Conservation (phyloP, 1,284 basidiomycete genomes). For the Termitomyces sp. region DNA sequence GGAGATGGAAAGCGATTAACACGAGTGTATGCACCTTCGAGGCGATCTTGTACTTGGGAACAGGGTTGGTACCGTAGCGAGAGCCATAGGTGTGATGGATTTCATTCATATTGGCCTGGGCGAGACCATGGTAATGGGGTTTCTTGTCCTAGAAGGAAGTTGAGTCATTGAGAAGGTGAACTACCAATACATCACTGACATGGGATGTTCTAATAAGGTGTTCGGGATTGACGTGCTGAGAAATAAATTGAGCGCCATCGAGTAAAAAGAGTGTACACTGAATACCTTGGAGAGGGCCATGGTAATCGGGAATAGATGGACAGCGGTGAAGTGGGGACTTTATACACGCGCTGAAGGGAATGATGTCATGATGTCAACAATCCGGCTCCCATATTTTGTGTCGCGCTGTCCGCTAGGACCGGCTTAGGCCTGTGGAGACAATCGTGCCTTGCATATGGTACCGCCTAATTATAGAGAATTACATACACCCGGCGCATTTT, state of each 20-base stretch:
- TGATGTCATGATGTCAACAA: slow-evolving; percentile 5
- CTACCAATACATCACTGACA: slow-evolving; percentile 26
- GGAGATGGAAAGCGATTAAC: neutral
- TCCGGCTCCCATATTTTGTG: neutral
- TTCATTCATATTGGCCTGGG: slow-evolving; percentile 29
- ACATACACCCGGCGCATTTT: neutral
- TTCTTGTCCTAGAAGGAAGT: slow-evolving; percentile 40
- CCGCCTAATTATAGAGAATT: neutral
- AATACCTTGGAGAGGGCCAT: slow-evolving; percentile 38
- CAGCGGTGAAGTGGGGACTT: neutral
- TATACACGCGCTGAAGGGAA: neutral
- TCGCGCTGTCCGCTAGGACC: neutral
- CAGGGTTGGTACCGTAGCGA: slow-evolving; percentile 56
- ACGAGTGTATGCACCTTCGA: slow-evolving; percentile 34
- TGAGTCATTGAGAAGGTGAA: neutral
- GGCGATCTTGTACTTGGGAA: slow-evolving; percentile 69
- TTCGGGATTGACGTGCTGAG: slow-evolving; percentile 62
- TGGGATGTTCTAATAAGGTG: slow-evolving; percentile 50
- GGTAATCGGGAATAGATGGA: slow-evolving; percentile 14
- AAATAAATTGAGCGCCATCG: neutral
- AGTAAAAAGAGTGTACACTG: neutral
- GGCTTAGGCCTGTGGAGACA: neutral
- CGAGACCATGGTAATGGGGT: slow-evolving; percentile 33
- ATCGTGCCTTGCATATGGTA: neutral
- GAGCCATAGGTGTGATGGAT: slow-evolving; percentile 49